Percentiles rank a stretch among this genome's conserved stretches.
Evolutionary conservation across 106 monocot genomes (phyloP).

Genomic region (Apostasia ramifera): DNA sequence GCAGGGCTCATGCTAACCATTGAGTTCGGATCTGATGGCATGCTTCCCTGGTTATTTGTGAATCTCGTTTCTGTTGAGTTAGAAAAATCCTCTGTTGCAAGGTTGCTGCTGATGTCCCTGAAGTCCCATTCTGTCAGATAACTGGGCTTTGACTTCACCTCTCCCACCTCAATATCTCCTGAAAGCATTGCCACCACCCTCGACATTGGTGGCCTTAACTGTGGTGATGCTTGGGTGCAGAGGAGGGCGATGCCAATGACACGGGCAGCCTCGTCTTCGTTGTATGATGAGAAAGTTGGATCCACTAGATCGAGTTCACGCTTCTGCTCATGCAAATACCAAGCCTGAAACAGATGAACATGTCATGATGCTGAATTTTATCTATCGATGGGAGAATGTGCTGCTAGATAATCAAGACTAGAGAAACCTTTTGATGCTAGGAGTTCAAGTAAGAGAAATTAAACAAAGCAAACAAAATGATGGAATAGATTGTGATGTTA

Average conservation of each 20-base stretch:
- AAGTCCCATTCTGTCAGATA: slow-evolving; percentile 77
- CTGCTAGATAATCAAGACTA: no score
- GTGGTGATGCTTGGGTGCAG: slow-evolving; percentile 70
- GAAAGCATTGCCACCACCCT: slow-evolving; percentile 77
- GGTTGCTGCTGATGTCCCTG: slow-evolving; percentile 37
- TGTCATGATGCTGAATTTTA: background rate
- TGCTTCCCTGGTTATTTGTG: slow-evolving; percentile 9
- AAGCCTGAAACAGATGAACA: slow-evolving; percentile 33
- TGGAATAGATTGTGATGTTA: no score
- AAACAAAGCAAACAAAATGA: no score
- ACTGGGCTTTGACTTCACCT: slow-evolving; percentile 49
- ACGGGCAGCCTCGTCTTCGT: slow-evolving; percentile 32
- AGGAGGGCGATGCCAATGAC: slow-evolving; percentile 63
- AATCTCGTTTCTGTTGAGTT: background rate
- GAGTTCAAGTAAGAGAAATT: no score
- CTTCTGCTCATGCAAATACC: slow-evolving; percentile 55
- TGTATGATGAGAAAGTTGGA: slow-evolving; percentile 24
- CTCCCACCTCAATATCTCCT: slow-evolving; percentile 55
- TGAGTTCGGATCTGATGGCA: background rate
- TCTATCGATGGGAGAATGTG: no score
- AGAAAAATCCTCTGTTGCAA: slow-evolving; percentile 12
- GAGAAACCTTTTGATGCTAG: no score
- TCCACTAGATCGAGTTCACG: slow-evolving; percentile 56
- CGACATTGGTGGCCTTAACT: slow-evolving; percentile 74
- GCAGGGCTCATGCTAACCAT: background rate